Base-by-base conservation (phyloP, 176 grass and related monocot genomes). In the Avena sativa region DNA sequence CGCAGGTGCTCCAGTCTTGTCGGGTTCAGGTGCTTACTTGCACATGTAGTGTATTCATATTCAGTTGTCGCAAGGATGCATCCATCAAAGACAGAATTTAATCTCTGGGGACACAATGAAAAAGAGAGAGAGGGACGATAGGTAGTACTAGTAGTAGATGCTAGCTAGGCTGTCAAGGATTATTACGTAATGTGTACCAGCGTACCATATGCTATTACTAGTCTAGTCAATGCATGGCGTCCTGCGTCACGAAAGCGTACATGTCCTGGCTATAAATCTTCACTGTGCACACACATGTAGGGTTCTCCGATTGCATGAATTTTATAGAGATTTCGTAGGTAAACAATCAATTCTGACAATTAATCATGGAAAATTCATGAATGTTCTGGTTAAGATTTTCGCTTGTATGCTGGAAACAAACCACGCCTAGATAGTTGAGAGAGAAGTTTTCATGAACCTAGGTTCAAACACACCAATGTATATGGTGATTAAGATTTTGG, bases 221-320 rank as follows among this genome's bases (percentile, higher is more conserved):
- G 71, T 74, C 46, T 50, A 52, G 25, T 52, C 47, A 21, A 52
- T 75, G 12, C 23, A 52, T 76, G 13, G 23, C 48, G 30, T 76
- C 21, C 48, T 76, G 73, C n/a, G 47, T 30, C 73, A 76, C 73
- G 48, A 53, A 76, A 76, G 73, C 13, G 48, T 76, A 53, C 73
- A 53, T 26, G 73, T 52, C 23, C 73, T 76, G 49, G 9, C 7
- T 52, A 32, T 74, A 26, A 50, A 50, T 74, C 46, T 26, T 14
- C 71, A 74, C 71, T 74, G 71, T 74, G 16, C 46, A 25, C 15
- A 74, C 46, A 74, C 71, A 74, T 74, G 20, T 44, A 74, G 12
- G 71, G 38, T 25, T 46, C 43, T 21, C 71, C 25, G 21, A 23
- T 73, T 73, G 4, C 44, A 8, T 74, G 71, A 68, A 47, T 74